Base-by-base conservation (phyloP, 352 stramenopile genomes). In the Stephanocyclus meneghinianus region DNA sequence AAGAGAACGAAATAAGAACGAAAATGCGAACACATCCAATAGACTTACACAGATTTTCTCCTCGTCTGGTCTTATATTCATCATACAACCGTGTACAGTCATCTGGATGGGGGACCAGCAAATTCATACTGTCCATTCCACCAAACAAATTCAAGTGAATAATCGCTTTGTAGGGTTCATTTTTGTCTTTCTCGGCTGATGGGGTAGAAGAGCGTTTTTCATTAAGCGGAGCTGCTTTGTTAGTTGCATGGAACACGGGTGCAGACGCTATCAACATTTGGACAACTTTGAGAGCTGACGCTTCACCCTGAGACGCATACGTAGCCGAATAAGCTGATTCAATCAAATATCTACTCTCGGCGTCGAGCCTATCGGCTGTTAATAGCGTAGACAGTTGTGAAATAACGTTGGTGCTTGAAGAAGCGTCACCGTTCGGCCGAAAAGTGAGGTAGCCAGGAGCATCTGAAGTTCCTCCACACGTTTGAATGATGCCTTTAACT, bases 181-280 rank as follows among this genome's bases (percentile, higher is more conserved):
- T 56, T 56, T 63, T n/a, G 50, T 85, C 59, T 62, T 79, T 76
- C n/a, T 32, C 26, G 1, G 57, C 1, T 56, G 15, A 45, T 45
- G 71, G 66, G 13, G 66, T 75, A 2, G 45, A 6, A 37, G 7
- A 18, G 44, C 63, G 76, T 3, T 26, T 60, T 42, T 62, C 26
- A 15, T 48, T 66, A 55, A 10, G 79, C 15, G 66, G 48, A 48
- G 29, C 18, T 59, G 79, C 50, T 47, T 71, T 71, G 48, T 73
- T 76, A 21, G 53, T 80, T 18, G 78, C 84, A 59, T 93, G 88
- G 68, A 94, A 94, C 67, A 92, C 87, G n/a, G 89, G 78, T 29
- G 86, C 13, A 1, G 67, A 59, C 15, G 74, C 11, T 42, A 83
- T 70, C 29, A 83, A 59, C 6, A 67, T 37, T 68, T 83, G 60